Percentiles rank a stretch among this genome's conserved stretches.
Evolutionary conservation across 2,329 filamentous ascomycete species (phyloP).

Genomic region (Colletotrichum sp.): DNA sequence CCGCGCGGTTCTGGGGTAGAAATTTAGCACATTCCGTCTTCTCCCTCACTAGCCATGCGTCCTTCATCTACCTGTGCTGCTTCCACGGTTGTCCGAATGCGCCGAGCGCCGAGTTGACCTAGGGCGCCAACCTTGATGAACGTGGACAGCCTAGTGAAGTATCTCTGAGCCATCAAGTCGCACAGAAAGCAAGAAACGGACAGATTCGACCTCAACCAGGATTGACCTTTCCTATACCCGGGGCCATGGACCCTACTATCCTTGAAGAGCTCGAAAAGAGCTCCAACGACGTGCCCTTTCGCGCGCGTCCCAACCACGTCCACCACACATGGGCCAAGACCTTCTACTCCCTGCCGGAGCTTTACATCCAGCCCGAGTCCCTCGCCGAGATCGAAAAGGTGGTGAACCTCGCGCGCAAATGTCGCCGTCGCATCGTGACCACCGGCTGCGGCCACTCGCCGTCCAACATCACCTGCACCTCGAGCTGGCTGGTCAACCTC

Average conservation of each 20-base stretch:
- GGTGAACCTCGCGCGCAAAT: constrained; percentile 79
- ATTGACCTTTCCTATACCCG: not conserved
- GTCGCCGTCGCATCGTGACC: constrained; percentile 80
- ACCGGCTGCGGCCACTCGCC: constrained; percentile 94
- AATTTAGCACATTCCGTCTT: not conserved
- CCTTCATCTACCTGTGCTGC: not conserved
- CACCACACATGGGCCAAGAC: constrained; percentile 97
- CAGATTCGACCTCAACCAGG: not conserved
- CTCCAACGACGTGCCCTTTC: constrained; percentile 69
- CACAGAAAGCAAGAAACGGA: not conserved
- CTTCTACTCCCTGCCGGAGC: constrained; percentile 86
- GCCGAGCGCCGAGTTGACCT: not conserved
- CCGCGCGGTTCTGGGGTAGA: not conserved
- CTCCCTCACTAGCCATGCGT: not conserved
- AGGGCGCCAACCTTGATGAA: not conserved
- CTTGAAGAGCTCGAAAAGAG: constrained; percentile 35
- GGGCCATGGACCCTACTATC: constrained; percentile 41
- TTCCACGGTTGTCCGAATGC: not conserved
- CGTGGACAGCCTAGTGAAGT: not conserved
- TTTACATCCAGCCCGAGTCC: constrained; percentile 86
- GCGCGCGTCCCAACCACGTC: constrained; percentile 71
- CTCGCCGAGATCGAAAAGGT: constrained; percentile 84
- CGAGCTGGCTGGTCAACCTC: constrained; percentile 92
- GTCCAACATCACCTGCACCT: constrained; percentile 89
- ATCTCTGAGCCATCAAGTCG: not conserved